Evolutionary conservation across 2,329 filamentous ascomycete species (phyloP), one percentile per base, ranked within the genome.

Genomic region (Lecanicillium sp.): DNA sequence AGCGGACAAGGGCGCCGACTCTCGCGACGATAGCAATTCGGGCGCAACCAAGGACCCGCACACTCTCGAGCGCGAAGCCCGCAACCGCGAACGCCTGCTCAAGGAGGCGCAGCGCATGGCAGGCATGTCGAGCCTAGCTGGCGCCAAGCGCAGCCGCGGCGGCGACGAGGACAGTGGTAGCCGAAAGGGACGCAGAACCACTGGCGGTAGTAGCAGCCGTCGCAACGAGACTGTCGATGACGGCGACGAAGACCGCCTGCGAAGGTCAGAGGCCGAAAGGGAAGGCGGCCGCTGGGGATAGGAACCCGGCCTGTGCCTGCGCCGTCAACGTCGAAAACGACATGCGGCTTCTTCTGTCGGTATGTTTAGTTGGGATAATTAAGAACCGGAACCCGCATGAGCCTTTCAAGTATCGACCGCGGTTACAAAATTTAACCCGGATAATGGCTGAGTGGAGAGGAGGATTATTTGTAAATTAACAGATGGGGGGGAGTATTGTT

Each of bases 51-150:
- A 66, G 43, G 78, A 84, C 46, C 69, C 76, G n/a, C 81, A 85
- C 56, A 81, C 81, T 2, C 65, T 80, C 0, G 82, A 87, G 57
- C 76, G 82, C 17, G 81, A 84, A 53, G 75, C 74, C 11, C 66
- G 79, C 13, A 73, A 82, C 51, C 69, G 79, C 33, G 79, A 84
- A 56, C 69, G 82, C 18, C 64, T 84, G 37, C 65, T 81, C 11
- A 81, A 80, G 51, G 82, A 87, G 58, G 76, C 78, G 29, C 78
- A 85, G 58, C 72, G 77, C 27, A 75, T 81, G 58, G 69, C 77
- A 32, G 67, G 74, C 31, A 55, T 78, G 37, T 57, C 66, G 3
- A 62, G 68, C 37, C 51, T 71, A 20, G 59, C 61, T 29, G 62
- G 68, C 39, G 49, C 65, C 48, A 74, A 80, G 57, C 59, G 77